Evolutionary conservation across 495 filamentous ascomycete species (phyloP).

Genomic region (Amorphotheca resinae): DNA sequence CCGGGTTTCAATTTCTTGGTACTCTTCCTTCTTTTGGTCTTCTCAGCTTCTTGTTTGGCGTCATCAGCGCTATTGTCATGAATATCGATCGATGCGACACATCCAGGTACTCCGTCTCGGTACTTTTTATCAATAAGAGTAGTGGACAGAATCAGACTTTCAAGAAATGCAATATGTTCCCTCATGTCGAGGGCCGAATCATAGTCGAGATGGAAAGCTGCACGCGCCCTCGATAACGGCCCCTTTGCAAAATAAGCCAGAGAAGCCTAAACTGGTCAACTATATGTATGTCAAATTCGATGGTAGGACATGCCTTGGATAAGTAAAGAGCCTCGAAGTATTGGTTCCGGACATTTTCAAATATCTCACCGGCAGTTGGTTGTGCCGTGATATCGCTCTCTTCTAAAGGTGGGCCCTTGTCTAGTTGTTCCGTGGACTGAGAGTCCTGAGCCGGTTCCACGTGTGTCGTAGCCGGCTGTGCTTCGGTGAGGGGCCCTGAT

Average conservation of each 20-base stretch:
- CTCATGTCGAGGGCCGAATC: constrained; percentile 39
- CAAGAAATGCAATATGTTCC: constrained; percentile 55
- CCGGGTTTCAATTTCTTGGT: constrained; percentile 58
- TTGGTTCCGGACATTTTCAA: constrained; percentile 57
- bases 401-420: constrained; percentile 2
- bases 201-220: constrained; percentile 51
- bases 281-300: constrained; percentile 17
- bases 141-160: constrained; percentile 56
- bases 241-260: constrained; percentile 97
- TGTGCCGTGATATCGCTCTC: constrained; percentile 11
- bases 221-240: constrained; percentile 75
- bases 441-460: not conserved
- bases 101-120: constrained; percentile 55
- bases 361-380: constrained; percentile 48
- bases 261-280: constrained; percentile 45
- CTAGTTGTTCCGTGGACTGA: not conserved
- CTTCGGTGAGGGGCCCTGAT: constrained; percentile 21
- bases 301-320: constrained; percentile 47
- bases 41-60: constrained; percentile 25
- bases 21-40: constrained; percentile 44
- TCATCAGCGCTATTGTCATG: constrained; percentile 47
- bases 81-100: constrained; percentile 51
- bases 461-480: constrained; percentile 13
- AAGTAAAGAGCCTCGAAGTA: constrained; percentile 86
- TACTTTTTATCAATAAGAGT: constrained; percentile 82